Evolutionary conservation across 495 filamentous ascomycete genomes (phyloP).

Genomic region (Penicillium lagena): DNA sequence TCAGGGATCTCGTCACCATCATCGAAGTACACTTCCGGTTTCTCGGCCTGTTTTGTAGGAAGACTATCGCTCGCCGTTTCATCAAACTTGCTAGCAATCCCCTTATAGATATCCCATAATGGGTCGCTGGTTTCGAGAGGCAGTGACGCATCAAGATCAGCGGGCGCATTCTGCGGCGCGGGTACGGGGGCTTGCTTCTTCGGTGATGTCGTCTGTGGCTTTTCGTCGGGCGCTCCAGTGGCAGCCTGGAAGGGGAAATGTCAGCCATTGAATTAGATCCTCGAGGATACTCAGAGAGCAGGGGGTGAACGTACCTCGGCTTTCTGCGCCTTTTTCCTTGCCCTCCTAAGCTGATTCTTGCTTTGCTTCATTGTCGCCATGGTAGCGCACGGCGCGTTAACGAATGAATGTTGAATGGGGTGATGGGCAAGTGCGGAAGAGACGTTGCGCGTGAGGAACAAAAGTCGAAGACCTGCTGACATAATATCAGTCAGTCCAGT

Average conservation of each 20-base stretch:
- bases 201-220: neutral
- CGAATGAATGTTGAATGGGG: too few species aligned
- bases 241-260: conserved; percentile 2
- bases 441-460: too few species aligned
- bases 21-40: conserved; percentile 80
- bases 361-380: conserved; percentile 49
- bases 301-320: conserved; percentile 16
- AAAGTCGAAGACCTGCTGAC: too few species aligned
- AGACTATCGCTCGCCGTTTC: conserved; percentile 51
- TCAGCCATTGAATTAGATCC: conserved; percentile 4
- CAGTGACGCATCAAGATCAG: conserved; percentile 23
- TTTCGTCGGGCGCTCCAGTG: neutral
- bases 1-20: conserved; percentile 87
- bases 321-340: conserved; percentile 86
- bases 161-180: conserved; percentile 19
- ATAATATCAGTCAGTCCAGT: too few species aligned
- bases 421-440: too few species aligned
- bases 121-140: conserved; percentile 62
- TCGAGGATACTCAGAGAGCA: neutral
- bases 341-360: conserved; percentile 79
- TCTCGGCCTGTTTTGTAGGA: conserved; percentile 62
- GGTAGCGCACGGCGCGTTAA: neutral
- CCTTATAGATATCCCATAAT: conserved; percentile 75
- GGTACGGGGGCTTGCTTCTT: conserved; percentile 1
- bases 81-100: conserved; percentile 69